A percentile compares a stretch with the other conserved stretches of the same genome.
Evolutionary conservation across 768 basidiomycete species (phyloP).

Genomic region (Hygrophoropsis aurantiaca): DNA sequence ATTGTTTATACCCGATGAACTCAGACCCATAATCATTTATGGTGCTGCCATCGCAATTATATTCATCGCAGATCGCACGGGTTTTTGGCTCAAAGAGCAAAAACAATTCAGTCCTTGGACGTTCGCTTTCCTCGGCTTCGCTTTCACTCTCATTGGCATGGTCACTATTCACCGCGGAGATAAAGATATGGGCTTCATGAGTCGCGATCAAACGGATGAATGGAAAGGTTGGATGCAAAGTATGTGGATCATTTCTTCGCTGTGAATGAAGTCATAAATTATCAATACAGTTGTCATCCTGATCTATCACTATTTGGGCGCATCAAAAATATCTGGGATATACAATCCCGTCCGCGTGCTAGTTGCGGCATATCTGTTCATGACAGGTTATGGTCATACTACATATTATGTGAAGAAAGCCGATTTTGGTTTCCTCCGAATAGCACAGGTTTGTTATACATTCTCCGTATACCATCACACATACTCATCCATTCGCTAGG

Average conservation of each 20-base stretch:
- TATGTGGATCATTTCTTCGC: conserved; percentile 33
- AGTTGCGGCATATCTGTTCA: conserved; percentile 88
- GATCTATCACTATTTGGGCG: conserved; percentile 90
- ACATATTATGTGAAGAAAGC: conserved; percentile 88
- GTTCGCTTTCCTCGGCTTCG: conserved; percentile 61
- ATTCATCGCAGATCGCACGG: conserved; percentile 82
- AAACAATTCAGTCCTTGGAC: conserved; percentile 75
- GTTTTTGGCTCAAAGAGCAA: conserved; percentile 86
- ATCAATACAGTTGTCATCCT: conserved; percentile 69
- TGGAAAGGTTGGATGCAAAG: conserved; percentile 99
- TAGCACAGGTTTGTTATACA: conserved; percentile 58
- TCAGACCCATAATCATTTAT: conserved; percentile 53
- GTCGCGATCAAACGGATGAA: conserved; percentile 91
- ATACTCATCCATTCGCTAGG: conserved; percentile 36
- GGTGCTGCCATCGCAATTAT: conserved; percentile 67
- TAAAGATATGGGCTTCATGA: conserved; percentile 86
- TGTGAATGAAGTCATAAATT: conserved; percentile 2
- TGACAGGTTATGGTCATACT: conserved; percentile 92
- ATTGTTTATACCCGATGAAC: conserved; percentile 14
- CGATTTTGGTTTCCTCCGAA: conserved; percentile 77
- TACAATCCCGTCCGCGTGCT: conserved; percentile 89
- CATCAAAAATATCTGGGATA: conserved; percentile 89
- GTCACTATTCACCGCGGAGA: conserved; percentile 67
- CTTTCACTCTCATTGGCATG: conserved; percentile 56
- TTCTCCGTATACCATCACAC: conserved; percentile 1